phyloP scores from a whole-genome alignment of 2,329 filamentous ascomycete species.

The Ascochyta koolunga region DNA sequence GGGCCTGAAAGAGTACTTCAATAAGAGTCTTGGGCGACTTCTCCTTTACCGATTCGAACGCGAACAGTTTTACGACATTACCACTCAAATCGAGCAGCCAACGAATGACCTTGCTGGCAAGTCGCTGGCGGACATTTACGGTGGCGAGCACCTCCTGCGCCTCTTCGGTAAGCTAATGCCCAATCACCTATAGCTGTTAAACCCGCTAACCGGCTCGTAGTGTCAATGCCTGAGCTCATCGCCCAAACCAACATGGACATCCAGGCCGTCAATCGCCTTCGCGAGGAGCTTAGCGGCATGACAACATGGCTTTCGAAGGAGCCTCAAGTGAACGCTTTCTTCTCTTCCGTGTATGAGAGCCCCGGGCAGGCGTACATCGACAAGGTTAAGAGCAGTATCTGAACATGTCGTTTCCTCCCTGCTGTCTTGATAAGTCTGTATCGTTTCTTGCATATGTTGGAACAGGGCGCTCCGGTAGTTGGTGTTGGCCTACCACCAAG shows the following conservation, averaged over 20 bases:
- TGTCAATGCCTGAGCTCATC: conserved; percentile 88
- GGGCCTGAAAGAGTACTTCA: conserved; percentile 91
- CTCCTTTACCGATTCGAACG: conserved; percentile 94
- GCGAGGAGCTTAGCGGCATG: conserved; percentile 87
- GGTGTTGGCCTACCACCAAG: neutral
- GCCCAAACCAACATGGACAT: conserved; percentile 98
- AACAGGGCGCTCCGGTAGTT: conserved; percentile 1
- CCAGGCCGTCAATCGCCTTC: conserved; percentile 84
- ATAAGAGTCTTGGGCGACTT: conserved; percentile 84
- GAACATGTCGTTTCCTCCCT: conserved; percentile 3
- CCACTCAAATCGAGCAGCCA: conserved; percentile 68
- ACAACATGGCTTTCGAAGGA: conserved; percentile 79
- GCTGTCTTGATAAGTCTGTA: conserved; percentile 14
- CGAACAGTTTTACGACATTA: conserved; percentile 80
- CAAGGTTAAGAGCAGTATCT: conserved; percentile 58
- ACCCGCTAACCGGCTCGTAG: conserved; percentile 53
- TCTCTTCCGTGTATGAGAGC: conserved; percentile 76
- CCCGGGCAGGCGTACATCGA: conserved; percentile 75
- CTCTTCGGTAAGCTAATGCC: conserved; percentile 72
- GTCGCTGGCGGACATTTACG: conserved; percentile 80
- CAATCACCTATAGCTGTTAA: neutral
- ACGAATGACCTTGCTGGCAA: conserved; percentile 72
- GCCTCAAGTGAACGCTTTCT: conserved; percentile 73
- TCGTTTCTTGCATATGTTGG: conserved; percentile 20
- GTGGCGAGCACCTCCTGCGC: conserved; percentile 87